Evolutionary conservation across 768 basidiomycete species (phyloP), one percentile per base, ranked within the genome.

Genomic region (Psilocybe subaeruginosa): DNA sequence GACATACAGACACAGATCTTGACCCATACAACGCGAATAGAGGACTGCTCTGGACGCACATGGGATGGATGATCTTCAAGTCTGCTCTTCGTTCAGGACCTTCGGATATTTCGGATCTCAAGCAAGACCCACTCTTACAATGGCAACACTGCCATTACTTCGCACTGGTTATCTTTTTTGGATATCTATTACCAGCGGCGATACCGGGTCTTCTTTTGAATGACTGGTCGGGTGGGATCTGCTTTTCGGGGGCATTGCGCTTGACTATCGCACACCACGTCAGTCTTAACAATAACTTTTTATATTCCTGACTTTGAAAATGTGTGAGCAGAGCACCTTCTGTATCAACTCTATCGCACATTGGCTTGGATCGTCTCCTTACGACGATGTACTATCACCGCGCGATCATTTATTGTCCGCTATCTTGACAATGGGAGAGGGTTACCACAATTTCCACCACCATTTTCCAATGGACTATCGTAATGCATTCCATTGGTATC

Each of bases 391-490:
- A 64, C 82, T 90, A 69, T 85, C 86, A 35, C 90, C 92, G 46
- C 83, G 90, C 30, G 92, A 94, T 70, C 89, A 90, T 72, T 79
- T 93, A 66, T 70, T 94, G 47, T 93, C 93, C 33, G 92, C 93
- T 8, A 79, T 94, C 65, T 81, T 91, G 60, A 95, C 93, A 3
- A 86, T 93, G 78, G 92, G 92, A 11, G 92, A 95, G 75, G 92
- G 92, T 4, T 93, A 93, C 74, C 92, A 94, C 79, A 93, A 94
- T 71, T 93, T 93, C 74, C 91, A 93, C 73, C 92, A 93, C 70
- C 91, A 95, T 66, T 95, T 93, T 77, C 93, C 92, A 8, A 91
- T 89, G 89, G 90, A 92, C 70, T 91, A 86, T 76, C 80, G 92
- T 49, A 93, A 93, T 69, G 92, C 92, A 4, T 85, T 84, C 65